phyloP scores from a whole-genome alignment of 1,139 yeast genomes.

The Nakaseomyces glabratus region DNA sequence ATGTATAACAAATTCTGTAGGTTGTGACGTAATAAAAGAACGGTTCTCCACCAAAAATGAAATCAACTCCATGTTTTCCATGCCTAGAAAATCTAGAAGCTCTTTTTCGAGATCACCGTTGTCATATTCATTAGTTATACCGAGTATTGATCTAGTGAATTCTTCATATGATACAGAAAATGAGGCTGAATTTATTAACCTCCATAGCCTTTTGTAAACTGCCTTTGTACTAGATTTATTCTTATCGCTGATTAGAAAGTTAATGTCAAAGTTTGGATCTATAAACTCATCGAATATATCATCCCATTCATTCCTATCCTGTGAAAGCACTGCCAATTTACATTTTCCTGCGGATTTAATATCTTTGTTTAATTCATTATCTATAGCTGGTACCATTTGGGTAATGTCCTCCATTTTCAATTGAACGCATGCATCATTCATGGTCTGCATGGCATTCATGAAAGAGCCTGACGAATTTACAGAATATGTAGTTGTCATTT shows the following conservation, averaged over 20 bases:
- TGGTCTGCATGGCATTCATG: conserved; percentile 67
- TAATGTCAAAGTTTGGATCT: conserved; percentile 29
- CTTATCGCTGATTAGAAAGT: conserved; percentile 21
- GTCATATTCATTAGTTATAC: conserved; percentile 27
- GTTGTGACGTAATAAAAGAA: conserved; percentile 27
- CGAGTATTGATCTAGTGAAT: conserved; percentile 26
- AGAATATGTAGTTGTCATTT: conserved; percentile 36
- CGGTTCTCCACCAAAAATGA: conserved; percentile 54
- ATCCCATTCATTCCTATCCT: conserved; percentile 32
- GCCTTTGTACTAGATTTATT: conserved; percentile 32
- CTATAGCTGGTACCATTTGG: conserved; percentile 25
- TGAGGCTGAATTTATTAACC: conserved; percentile 20
- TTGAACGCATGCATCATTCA: conserved; percentile 40
- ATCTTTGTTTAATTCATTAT: conserved; percentile 22
- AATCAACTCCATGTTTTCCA: conserved; percentile 73
- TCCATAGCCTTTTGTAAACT: conserved; percentile 32
- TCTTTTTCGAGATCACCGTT: conserved; percentile 46
- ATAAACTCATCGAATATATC: conserved; percentile 34
- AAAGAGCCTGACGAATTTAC: conserved; percentile 65
- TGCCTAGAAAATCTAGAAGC: conserved; percentile 73
- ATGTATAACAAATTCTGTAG: conserved; percentile 17
- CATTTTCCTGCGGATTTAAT: conserved; percentile 19
- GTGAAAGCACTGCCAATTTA: conserved; percentile 26
- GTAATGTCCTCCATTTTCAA: conserved; percentile 27
- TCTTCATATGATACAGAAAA: conserved; percentile 20